A percentile compares a stretch with the other conserved stretches of the same genome.
Evolutionary conservation across 1,284 basidiomycete species (phyloP).

Genomic region (Microbotryum silenes-acaulis): DNA sequence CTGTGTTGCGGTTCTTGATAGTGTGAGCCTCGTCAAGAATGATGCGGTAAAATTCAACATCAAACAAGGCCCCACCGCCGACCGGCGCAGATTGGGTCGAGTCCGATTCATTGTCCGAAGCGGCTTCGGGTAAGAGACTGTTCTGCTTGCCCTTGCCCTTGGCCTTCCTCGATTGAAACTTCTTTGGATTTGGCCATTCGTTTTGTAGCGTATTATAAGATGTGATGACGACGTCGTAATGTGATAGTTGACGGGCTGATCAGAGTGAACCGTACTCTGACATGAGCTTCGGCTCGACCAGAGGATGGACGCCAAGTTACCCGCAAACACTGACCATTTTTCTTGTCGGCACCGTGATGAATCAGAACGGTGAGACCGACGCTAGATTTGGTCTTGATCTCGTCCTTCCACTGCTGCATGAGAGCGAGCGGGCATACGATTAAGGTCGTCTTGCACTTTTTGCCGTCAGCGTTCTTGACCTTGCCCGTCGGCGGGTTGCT

Average conservation of each 20-base stretch:
- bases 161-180: slow-evolving; percentile 13
- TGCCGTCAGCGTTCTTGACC: not conserved
- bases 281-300: not conserved
- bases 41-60: slow-evolving; percentile 42
- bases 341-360: slow-evolving; percentile 69
- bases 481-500: slow-evolving; percentile 21
- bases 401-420: slow-evolving; percentile 83
- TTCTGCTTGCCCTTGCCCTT: slow-evolving; percentile 1
- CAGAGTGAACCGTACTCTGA: not conserved
- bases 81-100: slow-evolving; percentile 1
- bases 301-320: too few relatives aligned
- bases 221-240: slow-evolving; percentile 57
- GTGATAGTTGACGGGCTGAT: slow-evolving; percentile 49
- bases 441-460: slow-evolving; percentile 23
- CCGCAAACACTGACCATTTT: slow-evolving; percentile 50
- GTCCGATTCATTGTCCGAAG: slow-evolving; percentile 13
- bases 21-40: slow-evolving; percentile 80
- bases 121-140: slow-evolving; percentile 1
- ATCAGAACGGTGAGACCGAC: slow-evolving; percentile 60
- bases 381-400: slow-evolving; percentile 69
- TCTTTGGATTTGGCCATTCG: slow-evolving; percentile 26
- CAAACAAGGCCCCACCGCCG: slow-evolving; percentile 60
- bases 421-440: slow-evolving; percentile 51
- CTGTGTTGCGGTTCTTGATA: slow-evolving; percentile 83
- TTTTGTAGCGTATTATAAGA: slow-evolving; percentile 53